Evolutionary conservation across 2,329 filamentous ascomycete genomes (phyloP).

Genomic region (Parafenestella ontariensis): DNA sequence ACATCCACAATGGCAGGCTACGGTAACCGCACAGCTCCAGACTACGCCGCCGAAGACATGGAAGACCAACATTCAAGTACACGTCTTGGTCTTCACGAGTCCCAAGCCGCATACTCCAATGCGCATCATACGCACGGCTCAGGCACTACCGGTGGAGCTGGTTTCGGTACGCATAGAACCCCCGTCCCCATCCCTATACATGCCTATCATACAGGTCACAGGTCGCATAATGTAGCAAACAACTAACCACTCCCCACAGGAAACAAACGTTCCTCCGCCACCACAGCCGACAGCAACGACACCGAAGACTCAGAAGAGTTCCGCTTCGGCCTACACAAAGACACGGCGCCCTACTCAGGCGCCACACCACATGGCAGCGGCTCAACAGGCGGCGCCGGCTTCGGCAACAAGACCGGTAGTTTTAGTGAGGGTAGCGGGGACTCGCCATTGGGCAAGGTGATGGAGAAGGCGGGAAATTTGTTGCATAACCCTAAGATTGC

Average conservation of each 20-base stretch:
- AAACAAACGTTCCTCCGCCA: conserved; percentile 41
- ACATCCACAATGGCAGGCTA: conserved; percentile 41
- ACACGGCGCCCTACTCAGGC: conserved; percentile 35
- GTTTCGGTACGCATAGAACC: conserved; percentile 26
- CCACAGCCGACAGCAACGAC: neutral
- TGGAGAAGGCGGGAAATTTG: conserved; percentile 64
- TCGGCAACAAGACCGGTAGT: conserved; percentile 49
- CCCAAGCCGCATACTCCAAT: conserved; percentile 35
- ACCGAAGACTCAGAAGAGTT: conserved; percentile 15
- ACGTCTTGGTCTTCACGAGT: conserved; percentile 35
- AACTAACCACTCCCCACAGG: conserved; percentile 24
- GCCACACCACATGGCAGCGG: conserved; percentile 39
- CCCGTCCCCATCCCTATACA: neutral
- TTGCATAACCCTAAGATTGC: conserved; percentile 58
- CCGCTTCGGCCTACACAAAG: conserved; percentile 27
- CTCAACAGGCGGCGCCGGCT: conserved; percentile 45
- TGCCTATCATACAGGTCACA: too few species aligned
- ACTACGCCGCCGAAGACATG: conserved; percentile 23
- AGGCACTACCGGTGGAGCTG: conserved; percentile 43
- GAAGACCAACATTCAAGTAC: conserved; percentile 33
- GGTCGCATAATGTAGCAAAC: neutral
- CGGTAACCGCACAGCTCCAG: conserved; percentile 43
- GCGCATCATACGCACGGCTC: conserved; percentile 40
- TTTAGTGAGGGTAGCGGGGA: conserved; percentile 42
- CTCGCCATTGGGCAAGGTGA: conserved; percentile 62